phyloP scores from a whole-genome alignment of 192 early-diverging fungal species.

The Entomortierella parvispora region DNA sequence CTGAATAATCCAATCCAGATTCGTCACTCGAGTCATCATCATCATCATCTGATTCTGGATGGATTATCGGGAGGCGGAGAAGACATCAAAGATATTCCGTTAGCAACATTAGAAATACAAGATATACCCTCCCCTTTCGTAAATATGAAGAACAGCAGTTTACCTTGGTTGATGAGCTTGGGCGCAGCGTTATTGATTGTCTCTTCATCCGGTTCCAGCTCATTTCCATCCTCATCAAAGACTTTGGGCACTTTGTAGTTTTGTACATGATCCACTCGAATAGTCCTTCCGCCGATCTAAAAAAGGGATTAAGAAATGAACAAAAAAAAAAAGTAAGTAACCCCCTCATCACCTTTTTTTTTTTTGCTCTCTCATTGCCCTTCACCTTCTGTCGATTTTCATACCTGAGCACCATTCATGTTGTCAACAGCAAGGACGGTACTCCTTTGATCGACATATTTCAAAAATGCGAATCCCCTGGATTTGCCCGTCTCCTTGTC shows the following conservation, averaged over 20 bases:
- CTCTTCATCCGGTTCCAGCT: conserved; percentile 51
- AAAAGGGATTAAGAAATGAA: conserved; percentile 3
- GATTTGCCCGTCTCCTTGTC: conserved; percentile 89
- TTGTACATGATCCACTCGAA: conserved; percentile 83
- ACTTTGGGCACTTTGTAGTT: conserved; percentile 71
- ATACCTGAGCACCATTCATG: conserved; percentile 81
- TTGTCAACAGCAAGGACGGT: conserved; percentile 96
- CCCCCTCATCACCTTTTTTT: neutral
- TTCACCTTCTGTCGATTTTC: neutral
- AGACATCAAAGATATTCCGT: conserved; percentile 61
- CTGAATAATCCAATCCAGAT: conserved; percentile 56
- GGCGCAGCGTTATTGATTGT: conserved; percentile 44
- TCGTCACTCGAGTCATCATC: conserved; percentile 38
- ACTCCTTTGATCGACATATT: conserved; percentile 92
- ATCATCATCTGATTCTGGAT: conserved; percentile 16
- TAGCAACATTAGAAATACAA: neutral
- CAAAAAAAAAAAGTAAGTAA: neutral
- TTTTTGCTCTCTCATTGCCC: neutral
- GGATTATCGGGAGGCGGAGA: conserved; percentile 30
- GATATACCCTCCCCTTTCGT: neutral
- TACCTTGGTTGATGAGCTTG: conserved; percentile 47
- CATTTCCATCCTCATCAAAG: conserved; percentile 60
- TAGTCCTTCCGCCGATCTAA: conserved; percentile 59
- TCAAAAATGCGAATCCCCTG: conserved; percentile 88
- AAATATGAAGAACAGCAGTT: neutral